Conservation (phyloP, 352 stramenopile species). For the Phytophthora fragariae region DNA sequence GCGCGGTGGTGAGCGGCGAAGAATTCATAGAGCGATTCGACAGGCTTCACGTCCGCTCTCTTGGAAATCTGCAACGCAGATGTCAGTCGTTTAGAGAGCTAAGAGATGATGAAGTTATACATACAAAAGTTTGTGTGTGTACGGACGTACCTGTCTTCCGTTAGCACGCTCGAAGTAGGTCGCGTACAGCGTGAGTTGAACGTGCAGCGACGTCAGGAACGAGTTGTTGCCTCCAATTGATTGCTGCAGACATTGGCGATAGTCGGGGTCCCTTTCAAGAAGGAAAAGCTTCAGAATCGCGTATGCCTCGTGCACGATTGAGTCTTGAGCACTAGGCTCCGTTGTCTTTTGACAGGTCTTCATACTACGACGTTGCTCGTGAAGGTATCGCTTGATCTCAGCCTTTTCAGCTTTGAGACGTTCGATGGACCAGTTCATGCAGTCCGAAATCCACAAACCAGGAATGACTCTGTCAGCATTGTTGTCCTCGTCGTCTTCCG, state of each 20-base stretch:
- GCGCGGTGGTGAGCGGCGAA: conserved; percentile 35
- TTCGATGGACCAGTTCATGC: conserved; percentile 41
- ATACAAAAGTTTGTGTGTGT: background rate
- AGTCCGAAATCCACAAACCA: conserved; percentile 39
- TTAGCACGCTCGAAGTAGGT: conserved; percentile 61
- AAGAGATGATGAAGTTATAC: conserved; percentile 7
- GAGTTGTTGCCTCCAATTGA: conserved; percentile 14
- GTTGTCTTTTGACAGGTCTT: background rate
- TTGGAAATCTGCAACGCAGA: conserved; percentile 37
- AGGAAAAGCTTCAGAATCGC: conserved; percentile 72
- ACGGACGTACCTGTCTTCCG: conserved; percentile 44
- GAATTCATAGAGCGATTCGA: conserved; percentile 48
- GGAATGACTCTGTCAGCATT: conserved; percentile 22
- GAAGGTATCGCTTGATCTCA: conserved; percentile 43
- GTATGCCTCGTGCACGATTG: conserved; percentile 46
- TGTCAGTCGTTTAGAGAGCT: conserved; percentile 19
- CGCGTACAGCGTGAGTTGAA: conserved; percentile 60
- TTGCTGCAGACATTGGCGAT: conserved; percentile 20
- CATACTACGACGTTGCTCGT: conserved; percentile 3
- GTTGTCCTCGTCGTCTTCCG: conserved; percentile 14
- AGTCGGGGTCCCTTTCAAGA: conserved; percentile 36
- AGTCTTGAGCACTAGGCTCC: conserved; percentile 3
- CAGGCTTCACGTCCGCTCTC: conserved; percentile 40
- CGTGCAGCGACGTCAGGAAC: conserved; percentile 46
- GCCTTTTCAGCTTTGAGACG: conserved; percentile 47